Evolutionary conservation across 2,329 filamentous ascomycete genomes (phyloP).

Genomic region (Aspergillus unguis): DNA sequence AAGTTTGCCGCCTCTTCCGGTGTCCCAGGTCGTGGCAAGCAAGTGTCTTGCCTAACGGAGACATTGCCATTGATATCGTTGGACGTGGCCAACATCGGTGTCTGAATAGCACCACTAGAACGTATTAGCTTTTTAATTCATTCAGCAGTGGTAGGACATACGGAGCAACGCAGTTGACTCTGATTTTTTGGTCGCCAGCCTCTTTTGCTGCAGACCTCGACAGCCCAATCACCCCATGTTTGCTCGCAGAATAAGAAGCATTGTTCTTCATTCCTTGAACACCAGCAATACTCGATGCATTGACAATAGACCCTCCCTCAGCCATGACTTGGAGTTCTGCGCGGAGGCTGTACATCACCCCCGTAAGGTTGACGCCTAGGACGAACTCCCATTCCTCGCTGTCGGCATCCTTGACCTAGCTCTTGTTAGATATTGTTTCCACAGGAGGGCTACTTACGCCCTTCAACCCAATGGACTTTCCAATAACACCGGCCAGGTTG

Average conservation of each 20-base stretch:
- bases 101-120: not conserved
- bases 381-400: slow-evolving; percentile 1
- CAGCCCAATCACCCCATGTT: slow-evolving; percentile 2
- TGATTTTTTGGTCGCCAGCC: not conserved
- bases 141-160: not conserved
- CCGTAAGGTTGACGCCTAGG: slow-evolving; percentile 4
- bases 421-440: not conserved
- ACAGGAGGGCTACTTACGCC: not conserved
- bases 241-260: not conserved
- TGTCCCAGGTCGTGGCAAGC: not conserved
- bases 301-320: not conserved
- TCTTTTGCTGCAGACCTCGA: slow-evolving; percentile 1
- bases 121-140: not conserved
- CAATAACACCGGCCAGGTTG: slow-evolving; percentile 1
- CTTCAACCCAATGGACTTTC: not conserved
- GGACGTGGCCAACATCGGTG: not conserved
- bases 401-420: not conserved
- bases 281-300: slow-evolving; percentile 1
- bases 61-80: not conserved
- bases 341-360: not conserved
- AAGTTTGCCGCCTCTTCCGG: slow-evolving; percentile 1
- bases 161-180: slow-evolving; percentile 5
- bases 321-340: not conserved
- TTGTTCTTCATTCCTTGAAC: not conserved
- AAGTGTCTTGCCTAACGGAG: not conserved